phyloP scores from a whole-genome alignment of 257 asterid genomes.

The Penstemon newberryi region DNA sequence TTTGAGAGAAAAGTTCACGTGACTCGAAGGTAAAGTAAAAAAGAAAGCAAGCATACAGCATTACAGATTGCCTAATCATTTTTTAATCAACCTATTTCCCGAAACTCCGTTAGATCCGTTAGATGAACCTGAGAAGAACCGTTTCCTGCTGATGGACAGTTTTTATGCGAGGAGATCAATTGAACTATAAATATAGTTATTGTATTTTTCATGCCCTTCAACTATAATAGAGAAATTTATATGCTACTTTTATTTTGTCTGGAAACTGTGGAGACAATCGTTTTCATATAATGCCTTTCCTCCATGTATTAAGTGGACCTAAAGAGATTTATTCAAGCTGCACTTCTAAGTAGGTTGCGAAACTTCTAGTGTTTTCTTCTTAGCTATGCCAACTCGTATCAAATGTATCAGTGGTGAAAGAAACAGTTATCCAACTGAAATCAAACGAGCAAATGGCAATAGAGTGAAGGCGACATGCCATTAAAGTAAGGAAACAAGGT shows the following conservation, averaged over 20 bases:
- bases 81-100: too few relatives aligned
- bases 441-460: neutral
- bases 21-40: neutral
- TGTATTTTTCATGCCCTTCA: neutral
- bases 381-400: too few relatives aligned
- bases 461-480: neutral
- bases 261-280: neutral
- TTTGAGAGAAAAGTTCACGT: too few relatives aligned
- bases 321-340: too few relatives aligned
- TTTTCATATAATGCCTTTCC: neutral
- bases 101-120: too few relatives aligned
- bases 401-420: neutral
- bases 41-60: neutral
- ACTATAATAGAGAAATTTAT: neutral
- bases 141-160: too few relatives aligned
- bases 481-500: neutral
- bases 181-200: too few relatives aligned
- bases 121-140: too few relatives aligned
- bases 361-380: neutral
- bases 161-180: too few relatives aligned
- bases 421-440: neutral
- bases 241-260: neutral
- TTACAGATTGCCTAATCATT: neutral
- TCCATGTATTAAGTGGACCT: too few relatives aligned
- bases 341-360: too few relatives aligned